These are phyloP conservation scores for Sporisorium reilianum DNA, from an alignment of 1,284 basidiomycete species.

Conservation along the genomic window DNA sequence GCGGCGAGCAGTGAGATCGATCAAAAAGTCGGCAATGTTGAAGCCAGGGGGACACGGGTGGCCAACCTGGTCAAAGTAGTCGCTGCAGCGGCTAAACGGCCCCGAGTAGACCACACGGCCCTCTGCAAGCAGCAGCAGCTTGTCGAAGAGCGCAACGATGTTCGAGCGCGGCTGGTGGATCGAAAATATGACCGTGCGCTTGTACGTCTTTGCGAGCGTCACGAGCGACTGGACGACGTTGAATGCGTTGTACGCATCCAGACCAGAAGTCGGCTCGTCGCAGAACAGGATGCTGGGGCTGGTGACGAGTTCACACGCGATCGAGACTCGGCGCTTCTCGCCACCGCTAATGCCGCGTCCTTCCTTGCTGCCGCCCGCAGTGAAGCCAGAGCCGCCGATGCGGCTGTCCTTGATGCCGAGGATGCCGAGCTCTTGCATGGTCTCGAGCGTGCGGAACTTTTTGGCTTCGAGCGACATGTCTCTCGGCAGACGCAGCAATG, in stretches of 20 bases:
- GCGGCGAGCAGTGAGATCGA: constrained; percentile 53
- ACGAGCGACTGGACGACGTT: constrained; percentile 92
- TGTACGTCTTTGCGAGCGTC: constrained; percentile 85
- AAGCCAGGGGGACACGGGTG: constrained; percentile 91
- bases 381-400: constrained; percentile 78
- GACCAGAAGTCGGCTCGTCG: constrained; percentile 93
- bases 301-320: constrained; percentile 98
- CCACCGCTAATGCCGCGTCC: constrained; percentile 72
- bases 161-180: constrained; percentile 99
- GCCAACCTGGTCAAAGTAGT: constrained; percentile 83
- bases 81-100: constrained; percentile 78
- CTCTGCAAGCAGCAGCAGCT: constrained; percentile 84
- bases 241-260: constrained; percentile 91
- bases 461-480: constrained; percentile 96
- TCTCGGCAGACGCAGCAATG: constrained; percentile 85
- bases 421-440: constrained; percentile 94
- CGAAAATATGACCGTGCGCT: constrained; percentile 95
- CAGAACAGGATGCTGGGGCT: constrained; percentile 94
- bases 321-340: constrained; percentile 73
- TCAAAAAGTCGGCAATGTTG: constrained; percentile 84
- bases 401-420: constrained; percentile 87
- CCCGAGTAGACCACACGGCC: constrained; percentile 80
- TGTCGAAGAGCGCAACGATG: constrained; percentile 94
- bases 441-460: constrained; percentile 92
- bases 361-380: constrained; percentile 81